Base-by-base conservation (phyloP, 139 green algal genomes). In the Protoeuglena noctilucae region DNA sequence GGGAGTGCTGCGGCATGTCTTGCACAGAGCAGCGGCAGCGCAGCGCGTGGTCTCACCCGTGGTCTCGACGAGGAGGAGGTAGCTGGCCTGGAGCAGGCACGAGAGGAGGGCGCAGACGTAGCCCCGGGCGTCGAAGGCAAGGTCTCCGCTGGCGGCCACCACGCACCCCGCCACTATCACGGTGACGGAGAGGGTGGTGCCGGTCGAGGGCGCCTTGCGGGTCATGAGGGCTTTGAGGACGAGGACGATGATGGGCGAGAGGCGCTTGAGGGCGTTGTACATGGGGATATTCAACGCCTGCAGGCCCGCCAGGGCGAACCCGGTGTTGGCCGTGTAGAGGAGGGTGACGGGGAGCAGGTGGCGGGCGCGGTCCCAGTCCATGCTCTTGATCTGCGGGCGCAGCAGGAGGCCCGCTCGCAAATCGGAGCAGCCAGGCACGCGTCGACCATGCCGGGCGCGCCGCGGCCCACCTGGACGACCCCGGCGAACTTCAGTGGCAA, bases 51-150 rank as follows among this genome's bases (percentile, higher is more conserved):
- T n/a, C n/a, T n/a, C n/a, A n/a, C 60, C 70, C 0, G 56, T 69
- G 9, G 28, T 68, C 70, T 92, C 78, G 34, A 90, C 81, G 22
- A 85, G 55, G 30, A 92, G 58, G 56, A 92, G 61, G 59, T 92
- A 92, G 0, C 55, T 54, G 2, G 75, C 71, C 63, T 89, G 81
- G 47, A 68, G 68, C 3, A 67, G 25, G 45, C 74, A 80, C 23
- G 63, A 79, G 28, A 58, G 25, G 4, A 86, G 59, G 4, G 78
- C 81, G 48, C 68, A 80, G 0, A 55, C 23, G 55, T 92, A 92
- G 19, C 65, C 71, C 23, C 21, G 47, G 23, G 45, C 24, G 25
- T 57, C 53, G 27, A 14, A 72, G 45, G 43, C 54, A 17, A 76
- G 57, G 52, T 76, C 69, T 9, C 65, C 65, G 5, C 60, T 19